These are phyloP conservation scores for Eucalyptus marginata DNA, from an alignment of 345 rosid species.

Conservation along the genomic window DNA sequence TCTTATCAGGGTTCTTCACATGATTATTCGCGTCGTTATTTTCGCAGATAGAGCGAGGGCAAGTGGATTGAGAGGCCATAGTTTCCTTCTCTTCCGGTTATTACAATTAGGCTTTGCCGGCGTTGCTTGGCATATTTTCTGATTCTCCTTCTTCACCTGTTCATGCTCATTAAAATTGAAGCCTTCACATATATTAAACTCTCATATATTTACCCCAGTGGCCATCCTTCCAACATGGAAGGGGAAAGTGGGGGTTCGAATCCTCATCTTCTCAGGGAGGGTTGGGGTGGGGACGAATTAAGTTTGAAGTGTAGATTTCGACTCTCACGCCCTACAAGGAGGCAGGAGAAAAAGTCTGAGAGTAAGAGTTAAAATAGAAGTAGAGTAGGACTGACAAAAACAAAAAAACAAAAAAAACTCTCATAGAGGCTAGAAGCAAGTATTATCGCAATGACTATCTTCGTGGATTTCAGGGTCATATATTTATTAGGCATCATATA, in stretches of 20 bases:
- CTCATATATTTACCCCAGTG: no score
- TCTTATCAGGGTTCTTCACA: neutral
- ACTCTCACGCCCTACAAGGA: no score
- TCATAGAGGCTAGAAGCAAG: neutral
- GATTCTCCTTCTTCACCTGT: neutral
- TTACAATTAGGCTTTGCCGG: neutral
- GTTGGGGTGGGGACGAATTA: no score
- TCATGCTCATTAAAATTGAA: neutral
- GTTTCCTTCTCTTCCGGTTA: neutral
- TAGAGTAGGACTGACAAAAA: no score
- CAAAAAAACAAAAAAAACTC: no score
- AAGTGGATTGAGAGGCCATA: neutral
- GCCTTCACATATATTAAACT: neutral
- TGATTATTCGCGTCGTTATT: neutral
- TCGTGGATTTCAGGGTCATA: neutral
- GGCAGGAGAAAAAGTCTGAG: no score
- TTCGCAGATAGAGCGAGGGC: neutral
- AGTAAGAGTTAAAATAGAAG: no score
- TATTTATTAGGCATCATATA: neutral
- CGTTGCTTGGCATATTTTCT: neutral
- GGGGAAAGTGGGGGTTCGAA: no score
- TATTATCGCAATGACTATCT: neutral
- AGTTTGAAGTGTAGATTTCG: no score
- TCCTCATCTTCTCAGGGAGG: no score
- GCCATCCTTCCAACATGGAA: no score